These are phyloP conservation scores for Cornus suecica DNA, from an alignment of 148 eudicot genomes.

Conservation along the genomic window DNA sequence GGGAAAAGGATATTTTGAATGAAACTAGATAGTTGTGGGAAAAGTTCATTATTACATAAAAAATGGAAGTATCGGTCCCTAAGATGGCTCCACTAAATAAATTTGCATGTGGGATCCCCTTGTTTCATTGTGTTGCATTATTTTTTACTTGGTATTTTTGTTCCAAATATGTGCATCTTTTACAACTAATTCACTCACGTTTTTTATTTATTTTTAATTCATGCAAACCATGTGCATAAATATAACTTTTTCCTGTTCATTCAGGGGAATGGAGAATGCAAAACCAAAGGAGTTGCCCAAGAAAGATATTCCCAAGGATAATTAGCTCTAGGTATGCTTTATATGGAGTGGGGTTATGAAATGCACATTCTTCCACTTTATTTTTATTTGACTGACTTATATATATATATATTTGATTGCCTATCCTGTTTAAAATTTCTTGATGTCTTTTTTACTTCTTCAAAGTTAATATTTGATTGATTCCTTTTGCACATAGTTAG, in stretches of 20 bases:
- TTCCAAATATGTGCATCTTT: background rate
- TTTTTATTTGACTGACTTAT: no score
- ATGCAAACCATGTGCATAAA: background rate
- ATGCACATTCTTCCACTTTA: constrained; percentile 1
- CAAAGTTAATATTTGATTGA: background rate
- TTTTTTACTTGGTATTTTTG: background rate
- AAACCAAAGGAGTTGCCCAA: constrained; percentile 48
- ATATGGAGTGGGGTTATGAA: background rate
- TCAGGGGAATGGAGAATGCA: constrained; percentile 46
- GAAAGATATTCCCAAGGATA: constrained; percentile 44
- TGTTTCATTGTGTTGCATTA: background rate
- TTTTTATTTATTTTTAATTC: background rate
- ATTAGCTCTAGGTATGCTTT: constrained; percentile 25
- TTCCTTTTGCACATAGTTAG: background rate
- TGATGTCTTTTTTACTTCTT: background rate
- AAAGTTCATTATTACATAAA: background rate
- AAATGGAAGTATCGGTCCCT: background rate
- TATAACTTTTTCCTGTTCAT: background rate
- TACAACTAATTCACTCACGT: background rate
- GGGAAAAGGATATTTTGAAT: background rate
- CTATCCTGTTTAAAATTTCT: constrained; percentile 7
- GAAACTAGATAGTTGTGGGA: background rate
- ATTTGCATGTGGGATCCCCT: background rate
- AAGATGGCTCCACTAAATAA: background rate
- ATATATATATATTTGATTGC: background rate